Evolutionary conservation across 2,329 filamentous ascomycete genomes (phyloP), one percentile per base, ranked within the genome.

Genomic region (Neurospora crassa): DNA sequence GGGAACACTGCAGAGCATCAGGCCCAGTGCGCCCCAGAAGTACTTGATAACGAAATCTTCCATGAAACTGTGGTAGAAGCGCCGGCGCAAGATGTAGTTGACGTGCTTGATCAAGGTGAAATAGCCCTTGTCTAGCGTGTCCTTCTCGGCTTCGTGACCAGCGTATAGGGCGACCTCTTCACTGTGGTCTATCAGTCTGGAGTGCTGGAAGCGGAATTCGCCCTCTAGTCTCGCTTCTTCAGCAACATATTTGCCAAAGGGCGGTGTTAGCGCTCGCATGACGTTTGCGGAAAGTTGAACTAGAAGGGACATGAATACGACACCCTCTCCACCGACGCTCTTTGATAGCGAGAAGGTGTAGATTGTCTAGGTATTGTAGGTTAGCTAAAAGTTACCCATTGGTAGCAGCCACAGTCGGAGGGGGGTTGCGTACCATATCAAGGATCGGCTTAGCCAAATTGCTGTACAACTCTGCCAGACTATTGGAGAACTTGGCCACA

Each of bases 11-110:
- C 96, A 99, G 11, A 99, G 89, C 74, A 97, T 81, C 74, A 99
- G 86, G 1, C 96, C 96, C 63, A 99, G 81, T 2, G 96, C 95
- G 53, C 96, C 96, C 96, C 96, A 99, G 82, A 98, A 96, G 80
- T 99, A 99, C 81, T 99, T 99, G 82, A 99, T 97, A 71, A 98
- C 93, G 81, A 97, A 99, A 80, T 99, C 96, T 80, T 99, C 96
- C 95, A 98, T 97, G 78, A 99, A 91, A n/a, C 94, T 95, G 80
- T 99, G 95, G 80, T 98, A 98, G 80, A 99, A 92, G 68, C 96
- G 89, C 73, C 93, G 87, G 47, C 94, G 88, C 73, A 99, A 83
- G 75, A 98, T 97, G 78, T 97, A 91, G 81, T 99, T 99, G 79
- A 99, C 95, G 82, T 99, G 96, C 82, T 97, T 98, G 84, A 99